Percentiles rank a stretch among this genome's conserved stretches.
Evolutionary conservation across 2,329 filamentous ascomycete species (phyloP).

Genomic region (Diaporthe citrichinensis): DNA sequence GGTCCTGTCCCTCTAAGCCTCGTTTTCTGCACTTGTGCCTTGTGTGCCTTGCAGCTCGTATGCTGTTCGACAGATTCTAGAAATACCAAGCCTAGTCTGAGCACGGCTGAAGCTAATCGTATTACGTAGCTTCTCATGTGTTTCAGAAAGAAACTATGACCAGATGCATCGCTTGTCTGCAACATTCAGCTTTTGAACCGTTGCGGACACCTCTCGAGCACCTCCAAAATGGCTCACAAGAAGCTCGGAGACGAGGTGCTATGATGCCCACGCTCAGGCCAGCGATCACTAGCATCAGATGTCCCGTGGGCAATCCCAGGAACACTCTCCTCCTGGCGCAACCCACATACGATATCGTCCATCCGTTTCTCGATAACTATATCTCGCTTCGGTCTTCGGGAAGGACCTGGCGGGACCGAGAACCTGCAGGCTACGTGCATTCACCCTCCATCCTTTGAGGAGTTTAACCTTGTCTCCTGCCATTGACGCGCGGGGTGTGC

Average conservation of each 20-base stretch:
- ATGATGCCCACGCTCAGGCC: not conserved
- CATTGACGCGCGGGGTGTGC: slow-evolving; percentile 32
- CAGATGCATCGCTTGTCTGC: slow-evolving; percentile 14
- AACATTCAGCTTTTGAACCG: not conserved
- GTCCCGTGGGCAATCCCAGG: not conserved
- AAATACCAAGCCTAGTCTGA: slow-evolving; percentile 12
- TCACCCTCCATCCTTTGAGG: slow-evolving; percentile 11
- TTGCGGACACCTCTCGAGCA: not conserved
- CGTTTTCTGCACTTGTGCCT: slow-evolving; percentile 38
- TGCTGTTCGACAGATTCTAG: slow-evolving; percentile 38
- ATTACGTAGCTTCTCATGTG: slow-evolving; percentile 21
- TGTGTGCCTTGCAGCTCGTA: slow-evolving; percentile 44
- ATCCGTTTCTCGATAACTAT: not conserved
- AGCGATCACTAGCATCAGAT: not conserved
- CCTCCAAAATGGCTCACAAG: not conserved
- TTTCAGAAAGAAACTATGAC: slow-evolving; percentile 16
- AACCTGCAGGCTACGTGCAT: slow-evolving; percentile 35
- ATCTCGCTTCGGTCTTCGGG: slow-evolving; percentile 30
- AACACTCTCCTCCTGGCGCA: not conserved
- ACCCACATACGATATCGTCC: not conserved
- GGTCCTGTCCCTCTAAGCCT: not conserved
- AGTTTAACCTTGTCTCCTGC: slow-evolving; percentile 29
- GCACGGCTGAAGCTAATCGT: slow-evolving; percentile 28
- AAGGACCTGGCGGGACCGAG: slow-evolving; percentile 30
- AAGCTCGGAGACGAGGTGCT: not conserved